A percentile compares a stretch with the other conserved stretches of the same genome.
phyloP scores from a whole-genome alignment of 106 monocot genomes.

The Narthecium ossifragum region DNA sequence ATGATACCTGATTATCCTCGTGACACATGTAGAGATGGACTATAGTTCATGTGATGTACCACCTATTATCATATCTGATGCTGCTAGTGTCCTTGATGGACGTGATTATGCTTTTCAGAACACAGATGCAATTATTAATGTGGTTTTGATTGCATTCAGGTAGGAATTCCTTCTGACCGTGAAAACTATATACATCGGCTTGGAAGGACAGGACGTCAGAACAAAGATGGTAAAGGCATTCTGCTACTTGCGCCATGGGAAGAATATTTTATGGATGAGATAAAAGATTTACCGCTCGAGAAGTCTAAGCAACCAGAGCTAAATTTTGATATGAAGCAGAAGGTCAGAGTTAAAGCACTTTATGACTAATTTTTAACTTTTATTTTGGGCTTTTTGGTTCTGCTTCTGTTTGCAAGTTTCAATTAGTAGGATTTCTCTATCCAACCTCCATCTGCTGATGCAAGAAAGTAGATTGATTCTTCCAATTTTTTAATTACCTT shows the following conservation, averaged over 20 bases:
- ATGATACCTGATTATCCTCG: too few relatives aligned
- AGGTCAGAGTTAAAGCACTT: slow-evolving; percentile 23
- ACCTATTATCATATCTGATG: too few relatives aligned
- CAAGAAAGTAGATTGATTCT: too few relatives aligned
- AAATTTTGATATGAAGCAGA: slow-evolving; percentile 43
- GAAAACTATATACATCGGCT: slow-evolving; percentile 93
- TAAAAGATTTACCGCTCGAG: slow-evolving; percentile 74
- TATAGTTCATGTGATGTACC: too few relatives aligned
- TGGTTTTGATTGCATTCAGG: slow-evolving; percentile 24
- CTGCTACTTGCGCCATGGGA: slow-evolving; percentile 92
- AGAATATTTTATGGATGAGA: slow-evolving; percentile 78
- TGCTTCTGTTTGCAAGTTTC: too few relatives aligned
- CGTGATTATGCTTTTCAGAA: neutral
- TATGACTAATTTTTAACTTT: too few relatives aligned
- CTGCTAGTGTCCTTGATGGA: neutral
- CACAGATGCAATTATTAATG: neutral
- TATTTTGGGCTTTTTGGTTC: too few relatives aligned
- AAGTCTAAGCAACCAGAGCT: slow-evolving; percentile 41
- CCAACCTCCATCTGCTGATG: too few relatives aligned
- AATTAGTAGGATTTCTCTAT: too few relatives aligned
- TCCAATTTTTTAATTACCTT: too few relatives aligned
- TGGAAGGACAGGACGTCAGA: slow-evolving; percentile 81
- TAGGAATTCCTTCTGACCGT: slow-evolving; percentile 85
- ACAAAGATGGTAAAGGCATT: slow-evolving; percentile 71
- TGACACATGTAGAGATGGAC: too few relatives aligned